Conservation (phyloP, 2,329 filamentous ascomycete species). For the Phaeosphaeria sp. region DNA sequence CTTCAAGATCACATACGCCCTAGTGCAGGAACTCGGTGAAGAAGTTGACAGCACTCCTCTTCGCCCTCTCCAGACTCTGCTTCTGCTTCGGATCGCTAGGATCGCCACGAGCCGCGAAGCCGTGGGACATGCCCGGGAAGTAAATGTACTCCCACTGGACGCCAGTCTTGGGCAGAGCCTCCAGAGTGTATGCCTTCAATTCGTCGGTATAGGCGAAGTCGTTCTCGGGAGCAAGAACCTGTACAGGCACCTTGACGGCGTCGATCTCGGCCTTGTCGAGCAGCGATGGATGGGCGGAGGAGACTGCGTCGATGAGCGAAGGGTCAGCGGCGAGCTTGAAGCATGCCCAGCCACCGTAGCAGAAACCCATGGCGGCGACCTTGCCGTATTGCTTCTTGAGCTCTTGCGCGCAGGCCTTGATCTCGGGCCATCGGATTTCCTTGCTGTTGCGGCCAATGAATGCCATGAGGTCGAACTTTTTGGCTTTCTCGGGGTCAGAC, state of each 20-base stretch:
- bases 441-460: slow-evolving; percentile 50
- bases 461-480: slow-evolving; percentile 48
- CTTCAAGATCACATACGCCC: background rate
- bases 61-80: slow-evolving; percentile 43
- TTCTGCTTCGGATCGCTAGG: slow-evolving; percentile 32
- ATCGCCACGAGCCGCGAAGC: slow-evolving; percentile 42
- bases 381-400: slow-evolving; percentile 49
- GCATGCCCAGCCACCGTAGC: slow-evolving; percentile 54
- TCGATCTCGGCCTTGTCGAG: slow-evolving; percentile 41
- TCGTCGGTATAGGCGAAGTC: slow-evolving; percentile 38
- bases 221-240: slow-evolving; percentile 38
- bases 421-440: slow-evolving; percentile 48
- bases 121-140: slow-evolving; percentile 42
- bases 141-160: slow-evolving; percentile 44
- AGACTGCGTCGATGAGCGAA: slow-evolving; percentile 39
- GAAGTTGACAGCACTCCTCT: slow-evolving; percentile 38
- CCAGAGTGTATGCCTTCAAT: slow-evolving; percentile 36
- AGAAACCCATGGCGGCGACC: slow-evolving; percentile 57
- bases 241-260: slow-evolving; percentile 38
- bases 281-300: slow-evolving; percentile 38
- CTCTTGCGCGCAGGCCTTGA: slow-evolving; percentile 44
- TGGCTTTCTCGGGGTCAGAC: slow-evolving; percentile 34
- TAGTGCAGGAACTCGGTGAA: slow-evolving; percentile 45
- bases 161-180: slow-evolving; percentile 35
- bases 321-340: slow-evolving; percentile 42